Evolutionary conservation across 352 stramenopile species (phyloP), one percentile per base, ranked within the genome.

Genomic region (Pythium aphanidermatum): DNA sequence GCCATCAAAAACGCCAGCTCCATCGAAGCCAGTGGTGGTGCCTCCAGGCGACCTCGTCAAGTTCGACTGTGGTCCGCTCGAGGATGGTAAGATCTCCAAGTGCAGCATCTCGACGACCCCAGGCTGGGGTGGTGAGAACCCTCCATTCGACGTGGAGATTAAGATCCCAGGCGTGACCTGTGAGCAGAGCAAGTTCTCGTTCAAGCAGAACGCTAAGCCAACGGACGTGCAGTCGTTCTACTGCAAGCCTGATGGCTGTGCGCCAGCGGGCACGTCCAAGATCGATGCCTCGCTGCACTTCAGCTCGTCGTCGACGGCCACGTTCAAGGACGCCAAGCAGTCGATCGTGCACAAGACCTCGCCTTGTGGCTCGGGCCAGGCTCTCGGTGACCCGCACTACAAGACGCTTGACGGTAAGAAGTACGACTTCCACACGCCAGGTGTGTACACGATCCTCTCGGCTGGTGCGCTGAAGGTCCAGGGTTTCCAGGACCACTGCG

Each of bases 341-440:
- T 40, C 43, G 26, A 23, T 32, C 29, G 5, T 68, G 30, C 49
- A 63, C 17, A 3, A 51, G 14, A 40, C 27, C 26, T 41, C 45
- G 0, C 47, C 48, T 3, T 33, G 41, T 9, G 49, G 58, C 29
- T 49, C 44, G 11, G 55, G 30, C 27, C 33, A 33, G 34, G n/a
- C n/a, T n/a, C n/a, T n/a, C n/a, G 60, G 60, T 7, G 60, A 68
- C 29, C 60, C 60, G 31, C 60, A 68, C 45, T 26, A 65, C 24
- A 60, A 36, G 12, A 65, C 55, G 8, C 46, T 68, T 24, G 60
- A 68, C 13, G 45, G 48, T 24, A 51, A 58, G 4, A 17, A 17
- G 8, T 68, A 55, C 34, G 60, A 68, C 29, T 65, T 68, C 30
- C 43, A 58, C 19, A 41, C 36, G 11, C 23, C 44, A 2, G 60